Base-by-base conservation (phyloP, 805 yeast genomes). In the Myxozyma geophila region DNA sequence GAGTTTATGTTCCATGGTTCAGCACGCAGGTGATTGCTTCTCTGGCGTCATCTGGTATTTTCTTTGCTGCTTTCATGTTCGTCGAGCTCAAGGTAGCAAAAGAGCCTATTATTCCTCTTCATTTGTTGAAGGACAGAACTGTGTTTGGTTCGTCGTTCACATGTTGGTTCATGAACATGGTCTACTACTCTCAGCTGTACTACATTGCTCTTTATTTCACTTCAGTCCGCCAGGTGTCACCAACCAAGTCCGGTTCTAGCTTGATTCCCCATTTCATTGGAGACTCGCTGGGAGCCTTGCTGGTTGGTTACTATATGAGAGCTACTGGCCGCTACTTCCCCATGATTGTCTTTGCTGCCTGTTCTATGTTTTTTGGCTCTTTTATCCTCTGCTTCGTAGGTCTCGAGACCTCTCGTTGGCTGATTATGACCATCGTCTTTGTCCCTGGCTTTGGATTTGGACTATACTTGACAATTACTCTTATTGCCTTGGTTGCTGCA, bases 111-210 rank as follows among this genome's bases (percentile, higher is more conserved):
- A 79, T 88, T 61, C 92, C 93, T 0, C 78, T 88, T 39, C 76
- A 78, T 17, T 75, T 89, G 54, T 75, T 88, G 67, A 75, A 76
- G 7, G 80, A 84, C 68, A 77, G 86, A 67, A 87, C 92, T 0
- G 83, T 89, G 21, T 74, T 86, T 43, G 81, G 87, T 7, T 85
- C 90, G 0, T 85, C 90, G 0, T 77, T 89, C 61, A 82, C 87
- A 50, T 87, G 87, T 73, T 86, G 89, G 86, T 87, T 89, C 71
- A 79, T 82, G 75, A 85, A 89, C 7, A 89, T 89, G 88, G 80
- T 85, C 0, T 82, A 83, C 21, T 88, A 83, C 72, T 77, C 90
- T 1, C 80, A 81, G 68, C 72, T 90, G 58, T 90, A 81, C 76
- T 89, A 86, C 74, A 79, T 86, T 6, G 96, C 97, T 1, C 79